Percentiles rank a stretch among this genome's conserved stretches.
Evolutionary conservation across 257 asterid genomes (phyloP).

Genomic region (Fraxinus excelsior): DNA sequence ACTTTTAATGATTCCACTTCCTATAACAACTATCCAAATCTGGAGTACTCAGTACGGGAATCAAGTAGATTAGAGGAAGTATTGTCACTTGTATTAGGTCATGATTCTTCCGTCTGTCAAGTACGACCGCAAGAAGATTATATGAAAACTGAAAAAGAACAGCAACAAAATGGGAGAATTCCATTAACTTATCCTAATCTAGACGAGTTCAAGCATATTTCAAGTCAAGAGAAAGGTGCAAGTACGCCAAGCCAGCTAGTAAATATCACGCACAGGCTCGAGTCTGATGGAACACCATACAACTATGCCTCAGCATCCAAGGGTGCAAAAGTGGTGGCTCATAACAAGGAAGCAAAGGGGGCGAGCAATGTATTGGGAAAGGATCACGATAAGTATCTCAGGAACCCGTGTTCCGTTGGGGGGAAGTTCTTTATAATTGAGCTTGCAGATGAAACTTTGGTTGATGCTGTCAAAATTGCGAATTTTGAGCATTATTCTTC

Average conservation of each 20-base stretch:
- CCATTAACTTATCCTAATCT: constrained; percentile 65
- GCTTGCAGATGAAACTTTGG: constrained; percentile 83
- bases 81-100: constrained; percentile 47
- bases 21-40: constrained; percentile 20
- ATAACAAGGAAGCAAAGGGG: constrained; percentile 90
- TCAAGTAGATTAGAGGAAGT: constrained; percentile 50
- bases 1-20: constrained; percentile 31
- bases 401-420: constrained; percentile 82
- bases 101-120: constrained; percentile 47
- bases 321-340: constrained; percentile 91
- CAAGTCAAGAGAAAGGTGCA: constrained; percentile 50
- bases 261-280: constrained; percentile 80
- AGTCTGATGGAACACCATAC: constrained; percentile 86
- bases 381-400: constrained; percentile 86
- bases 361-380: constrained; percentile 75
- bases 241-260: constrained; percentile 49
- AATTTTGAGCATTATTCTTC: constrained; percentile 93
- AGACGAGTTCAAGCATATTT: constrained; percentile 71
- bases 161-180: constrained; percentile 42
- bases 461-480: constrained; percentile 86
- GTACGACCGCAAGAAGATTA: constrained; percentile 31
- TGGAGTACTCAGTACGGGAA: constrained; percentile 39
- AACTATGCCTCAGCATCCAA: constrained; percentile 87
- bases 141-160: constrained; percentile 28
- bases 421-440: constrained; percentile 75